A percentile compares a stretch with the other conserved stretches of the same genome.
These are phyloP conservation scores for Chaetoceros tenuissimus DNA, from an alignment of 108 stramenopile species.

Conservation along the genomic window DNA sequence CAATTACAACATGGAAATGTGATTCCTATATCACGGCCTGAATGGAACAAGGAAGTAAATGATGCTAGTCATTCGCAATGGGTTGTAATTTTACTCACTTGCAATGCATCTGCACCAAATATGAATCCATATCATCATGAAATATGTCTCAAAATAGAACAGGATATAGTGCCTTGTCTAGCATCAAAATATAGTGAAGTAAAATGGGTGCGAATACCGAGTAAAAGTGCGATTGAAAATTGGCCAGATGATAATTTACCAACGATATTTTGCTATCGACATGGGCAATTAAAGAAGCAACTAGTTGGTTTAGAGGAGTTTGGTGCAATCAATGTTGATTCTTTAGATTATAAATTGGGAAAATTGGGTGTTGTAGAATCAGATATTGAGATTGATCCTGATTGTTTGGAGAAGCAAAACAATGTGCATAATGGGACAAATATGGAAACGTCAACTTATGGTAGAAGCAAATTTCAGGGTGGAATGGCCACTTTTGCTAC, in stretches of 20 bases:
- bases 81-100: constrained; percentile 54
- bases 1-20: constrained; percentile 24
- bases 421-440: neutral
- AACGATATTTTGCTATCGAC: constrained; percentile 81
- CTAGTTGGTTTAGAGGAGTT: constrained; percentile 43
- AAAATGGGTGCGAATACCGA: constrained; percentile 82
- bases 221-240: constrained; percentile 74
- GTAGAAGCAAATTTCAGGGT: neutral
- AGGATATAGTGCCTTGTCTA: constrained; percentile 13
- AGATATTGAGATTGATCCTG: constrained; percentile 26
- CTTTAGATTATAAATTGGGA: constrained; percentile 44
- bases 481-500: neutral
- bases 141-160: constrained; percentile 31
- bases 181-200: constrained; percentile 28
- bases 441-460: neutral
- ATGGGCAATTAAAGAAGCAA: constrained; percentile 78
- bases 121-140: constrained; percentile 23
- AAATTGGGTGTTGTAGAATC: constrained; percentile 34
- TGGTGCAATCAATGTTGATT: constrained; percentile 9
- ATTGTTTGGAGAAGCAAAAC: neutral
- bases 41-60: constrained; percentile 71
- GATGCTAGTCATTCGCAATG: constrained; percentile 50
- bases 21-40: constrained; percentile 40
- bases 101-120: constrained; percentile 16
- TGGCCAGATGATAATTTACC: constrained; percentile 89